A percentile compares a stretch with the other conserved stretches of the same genome.
Conservation (phyloP, 1,284 basidiomycete genomes). For the Cryptococcus amylolentus region DNA sequence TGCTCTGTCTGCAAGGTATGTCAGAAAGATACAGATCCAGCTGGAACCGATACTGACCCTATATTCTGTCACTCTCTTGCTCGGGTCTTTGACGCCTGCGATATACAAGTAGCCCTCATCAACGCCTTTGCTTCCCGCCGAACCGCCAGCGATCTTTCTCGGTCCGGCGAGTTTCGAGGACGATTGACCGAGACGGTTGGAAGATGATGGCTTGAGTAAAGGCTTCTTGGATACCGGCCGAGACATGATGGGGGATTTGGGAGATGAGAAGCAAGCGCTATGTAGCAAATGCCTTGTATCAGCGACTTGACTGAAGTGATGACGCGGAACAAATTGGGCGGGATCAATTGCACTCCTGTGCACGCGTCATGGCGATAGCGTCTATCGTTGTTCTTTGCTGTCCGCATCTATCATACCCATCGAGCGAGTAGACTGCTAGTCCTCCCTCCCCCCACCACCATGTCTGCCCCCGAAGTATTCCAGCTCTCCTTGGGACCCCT, state of each 20-base stretch:
- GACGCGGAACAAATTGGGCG: too few relatives aligned
- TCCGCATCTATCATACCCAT: neutral
- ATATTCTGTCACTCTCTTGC: slow-evolving; percentile 43
- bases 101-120: slow-evolving; percentile 45
- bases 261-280: neutral
- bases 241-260: neutral
- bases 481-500: slow-evolving; percentile 77
- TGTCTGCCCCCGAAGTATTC: slow-evolving; percentile 73
- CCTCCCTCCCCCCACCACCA: slow-evolving; percentile 48
- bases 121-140: slow-evolving; percentile 9
- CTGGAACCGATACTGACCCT: slow-evolving; percentile 25
- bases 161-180: neutral
- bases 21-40: neutral
- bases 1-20: slow-evolving; percentile 65
- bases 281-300: too few relatives aligned
- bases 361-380: neutral
- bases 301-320: too few relatives aligned
- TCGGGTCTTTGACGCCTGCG: slow-evolving; percentile 42
- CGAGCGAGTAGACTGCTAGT: slow-evolving; percentile 30
- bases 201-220: neutral
- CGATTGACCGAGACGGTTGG: neutral
- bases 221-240: neutral
- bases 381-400: neutral
- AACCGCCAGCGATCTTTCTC: neutral
- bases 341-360: too few relatives aligned